These are phyloP conservation scores for Canavalia gladiata DNA, from an alignment of 306 rosid species.

Conservation along the genomic window DNA sequence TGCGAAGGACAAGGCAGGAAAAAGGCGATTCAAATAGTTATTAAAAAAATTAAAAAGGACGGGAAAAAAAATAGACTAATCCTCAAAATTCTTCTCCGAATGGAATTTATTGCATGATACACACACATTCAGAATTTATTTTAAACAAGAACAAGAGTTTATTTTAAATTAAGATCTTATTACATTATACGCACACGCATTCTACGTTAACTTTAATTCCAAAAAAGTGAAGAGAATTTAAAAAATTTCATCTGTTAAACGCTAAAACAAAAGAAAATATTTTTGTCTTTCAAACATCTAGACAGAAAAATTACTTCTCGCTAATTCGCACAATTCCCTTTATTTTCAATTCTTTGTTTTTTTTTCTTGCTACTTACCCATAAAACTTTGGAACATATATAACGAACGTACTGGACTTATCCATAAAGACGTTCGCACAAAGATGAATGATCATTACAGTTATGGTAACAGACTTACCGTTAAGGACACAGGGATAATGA, in stretches of 20 bases:
- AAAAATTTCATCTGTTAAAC: too few species aligned
- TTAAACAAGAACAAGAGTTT: too few species aligned
- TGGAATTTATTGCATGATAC: too few species aligned
- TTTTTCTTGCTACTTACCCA: too few species aligned
- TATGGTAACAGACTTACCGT: too few species aligned
- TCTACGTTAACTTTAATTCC: not conserved
- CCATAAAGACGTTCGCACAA: not conserved
- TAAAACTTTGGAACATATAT: not conserved
- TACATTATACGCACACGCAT: too few species aligned
- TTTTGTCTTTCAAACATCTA: not conserved
- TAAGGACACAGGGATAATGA: too few species aligned
- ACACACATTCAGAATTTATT: too few species aligned
- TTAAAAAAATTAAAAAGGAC: not conserved
- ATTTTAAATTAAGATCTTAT: too few species aligned
- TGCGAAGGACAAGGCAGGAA: not conserved
- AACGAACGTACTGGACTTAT: not conserved
- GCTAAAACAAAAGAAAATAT: not conserved
- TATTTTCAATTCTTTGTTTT: not conserved
- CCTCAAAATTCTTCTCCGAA: not conserved
- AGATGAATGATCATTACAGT: too few species aligned
- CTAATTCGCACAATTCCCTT: not conserved
- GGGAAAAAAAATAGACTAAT: not conserved
- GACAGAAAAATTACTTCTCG: too few species aligned
- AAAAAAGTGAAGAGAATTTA: too few species aligned
- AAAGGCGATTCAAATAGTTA: not conserved